Evolutionary conservation across 139 green algal species (phyloP).

Genomic region (Chlorella sp.): DNA sequence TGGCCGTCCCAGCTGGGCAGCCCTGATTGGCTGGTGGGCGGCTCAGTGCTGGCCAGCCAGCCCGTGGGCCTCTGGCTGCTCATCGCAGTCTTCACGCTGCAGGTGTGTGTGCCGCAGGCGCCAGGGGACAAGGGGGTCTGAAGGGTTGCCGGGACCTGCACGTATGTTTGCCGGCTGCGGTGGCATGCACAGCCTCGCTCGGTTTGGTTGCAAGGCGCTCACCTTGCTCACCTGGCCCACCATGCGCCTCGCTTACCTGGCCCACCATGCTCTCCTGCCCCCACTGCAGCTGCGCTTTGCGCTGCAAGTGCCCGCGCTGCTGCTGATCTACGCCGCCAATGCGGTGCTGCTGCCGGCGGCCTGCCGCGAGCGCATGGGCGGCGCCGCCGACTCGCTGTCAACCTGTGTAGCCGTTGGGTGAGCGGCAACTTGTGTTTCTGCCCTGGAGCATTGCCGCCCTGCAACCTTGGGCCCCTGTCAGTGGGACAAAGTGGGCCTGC

Average conservation of each 20-base stretch:
- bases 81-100: not conserved
- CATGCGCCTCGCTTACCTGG: not conserved
- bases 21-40: not conserved
- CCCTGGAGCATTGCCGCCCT: no score
- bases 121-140: no score
- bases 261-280: no score
- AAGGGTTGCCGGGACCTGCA: no score
- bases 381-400: not conserved
- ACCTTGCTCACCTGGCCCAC: no score
- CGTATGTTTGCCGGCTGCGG: not conserved
- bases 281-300: constrained; percentile 14
- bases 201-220: no score
- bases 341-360: constrained; percentile 4
- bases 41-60: not conserved
- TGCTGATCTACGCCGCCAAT: not conserved
- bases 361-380: not conserved
- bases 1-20: not conserved
- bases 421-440: not conserved
- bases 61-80: constrained; percentile 10
- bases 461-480: no score
- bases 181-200: not conserved
- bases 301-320: not conserved
- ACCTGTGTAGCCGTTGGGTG: not conserved
- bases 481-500: no score
- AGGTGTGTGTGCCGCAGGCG: not conserved